Base-by-base conservation (phyloP, 495 filamentous ascomycete genomes). In the Filosporella fistucella region DNA sequence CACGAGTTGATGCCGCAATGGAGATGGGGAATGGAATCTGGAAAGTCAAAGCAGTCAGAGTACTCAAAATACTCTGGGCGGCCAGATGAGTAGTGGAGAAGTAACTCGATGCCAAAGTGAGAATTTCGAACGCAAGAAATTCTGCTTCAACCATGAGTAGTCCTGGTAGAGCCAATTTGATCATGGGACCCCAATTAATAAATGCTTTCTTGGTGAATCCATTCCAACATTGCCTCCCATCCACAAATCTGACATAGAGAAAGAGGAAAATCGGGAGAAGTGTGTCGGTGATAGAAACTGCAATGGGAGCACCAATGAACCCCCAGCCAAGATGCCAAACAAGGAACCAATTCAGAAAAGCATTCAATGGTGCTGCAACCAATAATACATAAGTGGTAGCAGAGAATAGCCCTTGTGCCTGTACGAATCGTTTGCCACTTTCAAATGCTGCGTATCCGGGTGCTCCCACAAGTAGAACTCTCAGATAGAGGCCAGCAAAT, bases 71-170 rank as follows among this genome's bases (percentile, higher is more conserved):
- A 26, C 76, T 77, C 57, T 85, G 81, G 3, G 81, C 81, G 14
- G 81, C 81, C 7, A 93, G 70, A 30, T 78, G 75, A 1, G 77
- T 74, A 0, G 84, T 84, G 17, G 81, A 82, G 41, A 91, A 79
- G 47, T 85, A 83, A 14, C 80, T 81, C 0, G 84, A 77, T 6
- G 79, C 77, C 11, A 93, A 70, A 0, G 86, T 91, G 35, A 93
- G 63, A 30, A 91, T 74, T 59, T 91, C 88, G 55, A 93, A 91
- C 14, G 88, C 88, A 4, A 95, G 75, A 64, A 81, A 91, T 60
- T 96, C 91, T 6, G 91, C 90, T 61, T 93, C 84, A 1, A 97
- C 85, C 88, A 95, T 96, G 33, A 94, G 65, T 60, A 96, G 78
- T 3, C 91, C 91, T 0, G 85, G 90, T 14, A 95, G 63, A 0